Evolutionary conservation across 352 stramenopile genomes (phyloP).

Genomic region (Thalassiosira gravida): DNA sequence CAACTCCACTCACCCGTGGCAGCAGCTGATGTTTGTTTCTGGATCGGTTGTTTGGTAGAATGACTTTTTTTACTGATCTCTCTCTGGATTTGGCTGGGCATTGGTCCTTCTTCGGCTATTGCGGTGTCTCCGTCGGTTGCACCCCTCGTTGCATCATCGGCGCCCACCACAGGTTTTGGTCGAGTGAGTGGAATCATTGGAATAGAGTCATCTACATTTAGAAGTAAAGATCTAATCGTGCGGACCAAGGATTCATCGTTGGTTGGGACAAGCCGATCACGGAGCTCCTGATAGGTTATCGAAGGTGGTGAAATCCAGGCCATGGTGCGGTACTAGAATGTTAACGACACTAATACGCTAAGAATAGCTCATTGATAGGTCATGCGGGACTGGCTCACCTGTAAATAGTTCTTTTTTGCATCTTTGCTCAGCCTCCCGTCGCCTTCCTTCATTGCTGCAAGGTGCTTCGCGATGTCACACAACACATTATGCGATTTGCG

Average conservation of each 20-base stretch:
- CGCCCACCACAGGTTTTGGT: background rate
- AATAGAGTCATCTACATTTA: conserved; percentile 41
- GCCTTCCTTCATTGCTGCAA: conserved; percentile 56
- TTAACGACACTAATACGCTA: too few species aligned
- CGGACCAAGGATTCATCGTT: conserved; percentile 40
- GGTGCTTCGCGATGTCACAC: conserved; percentile 52
- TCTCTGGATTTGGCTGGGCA: background rate
- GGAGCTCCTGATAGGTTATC: too few species aligned
- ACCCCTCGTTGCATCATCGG: background rate
- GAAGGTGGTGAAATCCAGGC: too few species aligned
- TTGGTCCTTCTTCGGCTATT: conserved; percentile 15
- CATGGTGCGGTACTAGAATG: too few species aligned
- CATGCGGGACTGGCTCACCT: too few species aligned
- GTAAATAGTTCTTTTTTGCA: conserved; percentile 53
- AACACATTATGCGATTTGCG: conserved; percentile 56
- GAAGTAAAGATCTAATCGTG: conserved; percentile 48
- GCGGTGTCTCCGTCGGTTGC: conserved; percentile 8
- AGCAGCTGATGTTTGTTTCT: background rate
- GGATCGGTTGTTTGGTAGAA: background rate
- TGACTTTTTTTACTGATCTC: background rate
- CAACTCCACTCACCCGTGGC: conserved; percentile 7
- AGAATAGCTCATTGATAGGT: too few species aligned
- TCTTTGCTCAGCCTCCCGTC: conserved; percentile 59
- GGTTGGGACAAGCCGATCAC: conserved; percentile 43
- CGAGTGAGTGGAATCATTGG: conserved; percentile 31